Evolutionary conservation across 768 basidiomycete species (phyloP), one percentile per base, ranked within the genome.

Genomic region (Naganishia vaughanmartiniae): DNA sequence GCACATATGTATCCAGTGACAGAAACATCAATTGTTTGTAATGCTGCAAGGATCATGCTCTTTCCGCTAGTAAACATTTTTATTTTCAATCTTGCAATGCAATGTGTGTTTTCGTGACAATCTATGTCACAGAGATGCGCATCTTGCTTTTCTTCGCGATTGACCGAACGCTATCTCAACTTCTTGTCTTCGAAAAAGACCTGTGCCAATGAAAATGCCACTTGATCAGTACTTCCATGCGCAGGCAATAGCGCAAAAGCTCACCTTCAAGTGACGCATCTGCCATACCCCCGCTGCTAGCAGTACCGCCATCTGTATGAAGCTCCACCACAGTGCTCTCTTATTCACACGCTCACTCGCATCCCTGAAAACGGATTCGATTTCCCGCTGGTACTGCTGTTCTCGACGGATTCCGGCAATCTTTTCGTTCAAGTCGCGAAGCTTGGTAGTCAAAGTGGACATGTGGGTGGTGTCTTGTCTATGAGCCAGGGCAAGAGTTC

Each of bases 341-440:
- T 89, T 83, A 82, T 99, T 99, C 46, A 92, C 95, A 19, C 82
- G 81, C 82, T 99, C 96, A 75, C 91, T 93, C 73, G 97, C 81
- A 82, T 93, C 84, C 46, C 96, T 84, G 79, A 90, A 99, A 75
- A 91, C 89, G 14, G 90, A 85, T 82, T 99, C 96, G 74, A 96
- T 85, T 83, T 99, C 95, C 53, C 96, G 86, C 84, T 98, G 95
- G 79, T 97, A 99, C 82, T 94, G 91, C 83, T 99, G 96, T 82
- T 98, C 96, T 30, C 93, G 85, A 55, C 92, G 86, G 67, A 98
- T 90, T 76, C 95, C 93, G 80, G 91, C 91, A 58, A 99, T 84
- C 81, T 93, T 95, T 77, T 88, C 86, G 82, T 98, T 99, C 72
- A 99, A 84, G 76, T 98, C 96, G 31, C 92, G 88, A 67, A 99